These are phyloP conservation scores for Phragmites australis DNA, from an alignment of 176 grass and related monocot species.

Conservation along the genomic window DNA sequence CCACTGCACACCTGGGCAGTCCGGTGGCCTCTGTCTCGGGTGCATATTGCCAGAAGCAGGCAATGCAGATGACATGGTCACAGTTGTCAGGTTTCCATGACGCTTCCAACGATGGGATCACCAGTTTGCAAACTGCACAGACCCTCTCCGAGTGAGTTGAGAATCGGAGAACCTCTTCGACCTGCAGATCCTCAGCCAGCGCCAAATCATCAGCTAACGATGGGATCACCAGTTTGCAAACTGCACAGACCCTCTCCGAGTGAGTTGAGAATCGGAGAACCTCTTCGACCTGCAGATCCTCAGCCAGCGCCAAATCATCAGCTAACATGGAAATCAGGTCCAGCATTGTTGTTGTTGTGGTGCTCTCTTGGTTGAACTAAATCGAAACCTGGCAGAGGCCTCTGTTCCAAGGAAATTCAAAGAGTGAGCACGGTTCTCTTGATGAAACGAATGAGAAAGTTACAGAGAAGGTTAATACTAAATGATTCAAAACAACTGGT, in stretches of 20 bases:
- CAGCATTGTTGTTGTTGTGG: background rate
- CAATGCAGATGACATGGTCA: conserved; percentile 51
- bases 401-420: conserved; percentile 10
- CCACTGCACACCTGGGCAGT: conserved; percentile 31
- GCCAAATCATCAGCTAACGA: conserved; percentile 33
- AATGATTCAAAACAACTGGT: background rate
- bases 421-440: background rate
- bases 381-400: background rate
- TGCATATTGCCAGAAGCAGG: conserved; percentile 36
- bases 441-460: background rate
- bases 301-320: conserved; percentile 41
- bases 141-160: background rate
- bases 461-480: background rate
- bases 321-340: conserved; percentile 4
- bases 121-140: conserved; percentile 15
- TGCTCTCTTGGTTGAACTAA: background rate
- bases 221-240: conserved; percentile 25
- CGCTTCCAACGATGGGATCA: conserved; percentile 14
- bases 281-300: conserved; percentile 64
- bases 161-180: conserved; percentile 62
- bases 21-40: background rate
- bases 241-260: background rate
- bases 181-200: conserved; percentile 53
- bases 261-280: conserved; percentile 45
- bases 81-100: conserved; percentile 42